Conservation (phyloP, 805 yeast genomes). For the Metschnikowia lunata region DNA sequence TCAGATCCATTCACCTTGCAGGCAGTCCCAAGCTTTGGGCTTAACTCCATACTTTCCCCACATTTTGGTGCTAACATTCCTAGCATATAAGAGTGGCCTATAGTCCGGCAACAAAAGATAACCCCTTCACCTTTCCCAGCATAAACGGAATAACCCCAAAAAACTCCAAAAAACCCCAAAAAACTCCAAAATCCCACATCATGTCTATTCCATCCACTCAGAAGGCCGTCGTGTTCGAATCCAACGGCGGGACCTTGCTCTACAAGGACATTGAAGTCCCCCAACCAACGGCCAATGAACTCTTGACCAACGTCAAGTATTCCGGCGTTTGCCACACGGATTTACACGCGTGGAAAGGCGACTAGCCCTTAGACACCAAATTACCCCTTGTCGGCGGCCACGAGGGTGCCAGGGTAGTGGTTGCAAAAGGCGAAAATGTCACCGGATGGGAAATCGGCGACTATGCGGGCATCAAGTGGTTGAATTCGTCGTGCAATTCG, state of each 20-base stretch:
- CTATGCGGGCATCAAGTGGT: constrained; percentile 80
- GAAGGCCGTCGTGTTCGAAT: constrained; percentile 68
- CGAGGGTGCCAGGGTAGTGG: constrained; percentile 87
- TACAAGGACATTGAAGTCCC: constrained; percentile 77
- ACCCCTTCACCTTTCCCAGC: background rate
- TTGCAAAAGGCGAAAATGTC: too few species aligned
- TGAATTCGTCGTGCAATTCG: constrained; percentile 69
- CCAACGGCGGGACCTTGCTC: constrained; percentile 56
- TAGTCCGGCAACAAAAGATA: background rate
- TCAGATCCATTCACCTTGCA: too few species aligned
- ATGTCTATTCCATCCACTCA: constrained; percentile 55
- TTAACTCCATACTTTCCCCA: too few species aligned
- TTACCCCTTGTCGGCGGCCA: constrained; percentile 83
- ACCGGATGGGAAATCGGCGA: constrained; percentile 79
- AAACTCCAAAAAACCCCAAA: background rate
- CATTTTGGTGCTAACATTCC: too few species aligned
- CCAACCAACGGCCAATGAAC: constrained; percentile 68
- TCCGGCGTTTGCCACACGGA: constrained; percentile 95
- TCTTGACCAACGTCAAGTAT: constrained; percentile 76
- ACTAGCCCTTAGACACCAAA: constrained; percentile 78
- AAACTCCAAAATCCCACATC: background rate
- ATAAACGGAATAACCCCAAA: too few species aligned
- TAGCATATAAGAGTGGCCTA: too few species aligned
- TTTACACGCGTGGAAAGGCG: constrained; percentile 91
- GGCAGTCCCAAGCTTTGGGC: too few species aligned